A percentile compares a stretch with the other conserved stretches of the same genome.
These are phyloP conservation scores for Calocera cornea DNA, from an alignment of 768 basidiomycete genomes.

Conservation along the genomic window DNA sequence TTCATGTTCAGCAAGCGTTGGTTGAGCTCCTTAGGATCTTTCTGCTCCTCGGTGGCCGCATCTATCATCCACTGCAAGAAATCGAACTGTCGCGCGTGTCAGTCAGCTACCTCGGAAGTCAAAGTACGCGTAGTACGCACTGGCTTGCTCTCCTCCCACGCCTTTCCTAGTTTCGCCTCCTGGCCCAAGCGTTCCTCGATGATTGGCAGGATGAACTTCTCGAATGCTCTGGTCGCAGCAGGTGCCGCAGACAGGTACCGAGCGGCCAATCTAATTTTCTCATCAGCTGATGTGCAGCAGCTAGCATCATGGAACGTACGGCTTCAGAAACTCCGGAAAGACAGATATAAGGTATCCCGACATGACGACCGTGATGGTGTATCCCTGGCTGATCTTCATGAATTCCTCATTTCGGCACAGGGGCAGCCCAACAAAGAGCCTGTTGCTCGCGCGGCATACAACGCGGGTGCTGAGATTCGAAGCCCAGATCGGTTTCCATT, in stretches of 20 bases:
- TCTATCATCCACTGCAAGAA: conserved; percentile 36
- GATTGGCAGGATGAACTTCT: conserved; percentile 20
- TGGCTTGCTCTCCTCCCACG: conserved; percentile 16
- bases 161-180: conserved; percentile 17
- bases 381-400: conserved; percentile 4
- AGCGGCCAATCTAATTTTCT: not conserved
- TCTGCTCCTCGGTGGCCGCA: conserved; percentile 23
- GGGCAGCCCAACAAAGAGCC: conserved; percentile 35
- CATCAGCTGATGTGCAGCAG: not conserved
- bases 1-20: conserved; percentile 27
- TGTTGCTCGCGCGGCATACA: conserved; percentile 28
- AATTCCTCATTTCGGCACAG: conserved; percentile 18
- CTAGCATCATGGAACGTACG: not conserved
- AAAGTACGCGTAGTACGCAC: not conserved
- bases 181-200: conserved; percentile 21
- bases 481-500: conserved; percentile 19
- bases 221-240: not conserved
- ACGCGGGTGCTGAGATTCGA: conserved; percentile 19
- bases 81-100: conserved; percentile 18
- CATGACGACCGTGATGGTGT: conserved; percentile 1
- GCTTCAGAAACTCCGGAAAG: conserved; percentile 16
- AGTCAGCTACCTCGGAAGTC: not conserved
- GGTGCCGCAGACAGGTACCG: conserved; percentile 6
- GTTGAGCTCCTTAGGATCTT: conserved; percentile 24
- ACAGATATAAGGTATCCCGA: not conserved